Base-by-base conservation (phyloP, 108 stramenopile species). In the Skeletonema marinoi region DNA sequence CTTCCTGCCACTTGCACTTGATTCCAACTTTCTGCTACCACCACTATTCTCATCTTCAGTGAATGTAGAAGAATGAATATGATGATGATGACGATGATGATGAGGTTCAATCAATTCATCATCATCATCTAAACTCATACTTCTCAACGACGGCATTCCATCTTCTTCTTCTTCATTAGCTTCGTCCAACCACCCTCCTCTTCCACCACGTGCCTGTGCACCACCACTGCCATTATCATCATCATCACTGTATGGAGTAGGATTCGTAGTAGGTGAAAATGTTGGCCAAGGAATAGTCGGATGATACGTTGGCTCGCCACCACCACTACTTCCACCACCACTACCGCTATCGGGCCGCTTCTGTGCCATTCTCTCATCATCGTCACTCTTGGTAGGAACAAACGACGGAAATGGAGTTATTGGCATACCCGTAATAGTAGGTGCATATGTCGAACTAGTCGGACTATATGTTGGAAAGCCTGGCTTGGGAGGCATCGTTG, bases 201-300 rank as follows among this genome's bases (percentile, higher is more conserved):
- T 38, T 60, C 39, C 21, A 42, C 46, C 32, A 31, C 60, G 35
- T 32, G 7, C 9, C 59, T 58, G 36, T 4, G 65, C 70, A 29
- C 58, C 70, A 1, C 41, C 64, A 71, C 70, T 59, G 5, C 70
- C 66, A 32, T 9, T 50, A 56, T 77, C 68, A 25, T 25, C 25
- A 25, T 25, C 25, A 25, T 25, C 25, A 25, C 25, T 25, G 25
- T 25, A 25, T 32, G 51, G 62, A 32, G 76, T 77, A 35, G 76
- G 76, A 56, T 58, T 70, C 2, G 58, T 36, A 33, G 69, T 70
- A 8, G 42, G 42, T 44, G 42, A 44, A 16, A 44, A 44, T 16
- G 42, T 44, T 44, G 42, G 42, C 42, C 42, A 44, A 38, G 51
- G 35, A 35, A 4, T 0, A 1, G 69, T 59, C 19, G 69, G 56